These are phyloP conservation scores for Ascochyta koolunga DNA, from an alignment of 2,329 filamentous ascomycete genomes.

Conservation along the genomic window DNA sequence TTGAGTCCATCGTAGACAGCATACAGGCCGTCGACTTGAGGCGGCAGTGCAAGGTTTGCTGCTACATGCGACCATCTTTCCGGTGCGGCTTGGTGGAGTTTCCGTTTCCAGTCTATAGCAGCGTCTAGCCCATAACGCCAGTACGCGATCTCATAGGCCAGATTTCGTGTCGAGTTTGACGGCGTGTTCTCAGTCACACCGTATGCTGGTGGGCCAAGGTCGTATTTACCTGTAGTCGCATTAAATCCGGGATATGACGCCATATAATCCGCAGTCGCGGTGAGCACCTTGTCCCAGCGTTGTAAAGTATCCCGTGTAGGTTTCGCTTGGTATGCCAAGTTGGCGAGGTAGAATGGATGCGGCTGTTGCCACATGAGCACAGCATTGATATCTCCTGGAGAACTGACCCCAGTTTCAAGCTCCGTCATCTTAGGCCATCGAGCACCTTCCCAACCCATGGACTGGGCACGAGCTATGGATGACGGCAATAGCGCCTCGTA, in stretches of 20 bases:
- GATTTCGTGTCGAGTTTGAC: slow-evolving; percentile 61
- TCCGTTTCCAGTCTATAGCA: slow-evolving; percentile 59
- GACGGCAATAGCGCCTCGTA: slow-evolving; percentile 55
- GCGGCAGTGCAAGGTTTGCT: slow-evolving; percentile 60
- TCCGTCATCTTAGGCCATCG: slow-evolving; percentile 63
- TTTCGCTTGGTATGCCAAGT: slow-evolving; percentile 57
- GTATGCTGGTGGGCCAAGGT: slow-evolving; percentile 57
- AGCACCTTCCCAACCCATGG: slow-evolving; percentile 51
- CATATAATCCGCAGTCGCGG: slow-evolving; percentile 64
- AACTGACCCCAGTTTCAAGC: slow-evolving; percentile 55
- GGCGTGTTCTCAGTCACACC: slow-evolving; percentile 63
- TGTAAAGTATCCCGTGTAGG: slow-evolving; percentile 52
- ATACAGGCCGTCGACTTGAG: slow-evolving; percentile 57
- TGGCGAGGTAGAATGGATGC: slow-evolving; percentile 64
- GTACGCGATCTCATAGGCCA: slow-evolving; percentile 64
- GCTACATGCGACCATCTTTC: slow-evolving; percentile 57
- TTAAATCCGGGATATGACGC: slow-evolving; percentile 62
- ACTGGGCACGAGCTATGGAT: slow-evolving; percentile 39
- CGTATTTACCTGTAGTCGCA: slow-evolving; percentile 57
- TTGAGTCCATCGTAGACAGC: slow-evolving; percentile 59
- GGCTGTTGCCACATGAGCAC: slow-evolving; percentile 66
- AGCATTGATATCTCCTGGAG: slow-evolving; percentile 65
- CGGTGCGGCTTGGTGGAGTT: slow-evolving; percentile 52
- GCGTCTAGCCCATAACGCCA: slow-evolving; percentile 65
- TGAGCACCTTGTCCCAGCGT: slow-evolving; percentile 61